Evolutionary conservation across 2,329 filamentous ascomycete genomes (phyloP).

Genomic region (Eurotiales sp.): DNA sequence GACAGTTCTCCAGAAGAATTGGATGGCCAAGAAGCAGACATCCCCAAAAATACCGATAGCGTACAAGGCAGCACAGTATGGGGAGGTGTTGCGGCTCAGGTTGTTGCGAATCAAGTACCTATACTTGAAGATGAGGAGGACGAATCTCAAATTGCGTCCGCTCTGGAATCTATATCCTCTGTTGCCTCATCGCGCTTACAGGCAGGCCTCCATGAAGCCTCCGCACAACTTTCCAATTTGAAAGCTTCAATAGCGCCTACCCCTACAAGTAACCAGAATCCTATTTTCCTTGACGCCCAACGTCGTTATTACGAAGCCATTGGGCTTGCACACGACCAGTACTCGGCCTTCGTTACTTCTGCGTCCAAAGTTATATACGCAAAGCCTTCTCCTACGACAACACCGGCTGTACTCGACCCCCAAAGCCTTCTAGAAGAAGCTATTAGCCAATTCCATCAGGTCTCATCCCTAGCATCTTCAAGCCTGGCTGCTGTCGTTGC

Average conservation of each 20-base stretch:
- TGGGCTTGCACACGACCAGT: slow-evolving; percentile 73
- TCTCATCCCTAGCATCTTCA: slow-evolving; percentile 36
- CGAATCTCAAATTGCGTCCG: slow-evolving; percentile 46
- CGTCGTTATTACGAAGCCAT: slow-evolving; percentile 74
- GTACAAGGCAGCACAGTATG: slow-evolving; percentile 44
- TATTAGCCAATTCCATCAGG: slow-evolving; percentile 33
- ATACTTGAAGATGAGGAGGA: slow-evolving; percentile 50
- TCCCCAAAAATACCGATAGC: not conserved
- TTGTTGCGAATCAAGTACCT: slow-evolving; percentile 44
- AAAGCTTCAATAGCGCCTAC: slow-evolving; percentile 60
- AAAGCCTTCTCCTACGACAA: slow-evolving; percentile 57
- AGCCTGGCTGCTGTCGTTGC: slow-evolving; percentile 38
- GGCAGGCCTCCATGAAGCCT: slow-evolving; percentile 67
- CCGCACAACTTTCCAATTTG: slow-evolving; percentile 66
- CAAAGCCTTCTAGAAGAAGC: slow-evolving; percentile 34
- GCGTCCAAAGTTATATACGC: slow-evolving; percentile 68
- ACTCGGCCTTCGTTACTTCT: slow-evolving; percentile 68
- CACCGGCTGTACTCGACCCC: slow-evolving; percentile 26
- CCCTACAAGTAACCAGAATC: slow-evolving; percentile 57
- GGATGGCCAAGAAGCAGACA: not conserved
- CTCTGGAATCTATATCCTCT: slow-evolving; percentile 57
- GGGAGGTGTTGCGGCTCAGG: slow-evolving; percentile 52
- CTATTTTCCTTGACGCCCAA: slow-evolving; percentile 57
- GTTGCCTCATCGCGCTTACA: slow-evolving; percentile 67
- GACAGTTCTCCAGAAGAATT: not conserved